A percentile compares a stretch with the other conserved stretches of the same genome.
Evolutionary conservation across 192 early-diverging fungal species (phyloP).

Genomic region (Coemansia sp.): DNA sequence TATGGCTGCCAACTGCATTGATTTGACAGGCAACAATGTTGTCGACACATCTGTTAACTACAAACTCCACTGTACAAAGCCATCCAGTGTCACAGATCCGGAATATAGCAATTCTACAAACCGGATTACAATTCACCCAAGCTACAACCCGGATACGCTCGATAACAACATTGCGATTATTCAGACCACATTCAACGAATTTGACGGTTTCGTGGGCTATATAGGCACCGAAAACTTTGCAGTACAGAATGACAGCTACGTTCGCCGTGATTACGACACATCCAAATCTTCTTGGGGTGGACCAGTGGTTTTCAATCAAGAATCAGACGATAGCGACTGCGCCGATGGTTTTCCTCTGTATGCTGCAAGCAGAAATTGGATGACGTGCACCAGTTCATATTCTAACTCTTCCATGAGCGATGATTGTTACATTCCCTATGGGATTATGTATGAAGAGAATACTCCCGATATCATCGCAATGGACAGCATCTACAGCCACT

Average conservation of each 20-base stretch:
- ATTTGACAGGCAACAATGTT: conserved; percentile 13
- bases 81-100: neutral
- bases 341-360: neutral
- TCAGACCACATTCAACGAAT: neutral
- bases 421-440: conserved; percentile 17
- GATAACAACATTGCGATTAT: neutral
- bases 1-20: conserved; percentile 37
- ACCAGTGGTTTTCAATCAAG: neutral
- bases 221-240: neutral
- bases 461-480: neutral
- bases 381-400: neutral
- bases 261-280: neutral
- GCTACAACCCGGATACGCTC: neutral
- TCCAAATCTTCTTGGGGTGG: neutral
- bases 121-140: conserved; percentile 5
- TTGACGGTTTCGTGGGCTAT: neutral
- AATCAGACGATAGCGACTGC: neutral
- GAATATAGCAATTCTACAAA: neutral
- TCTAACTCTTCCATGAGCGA: neutral
- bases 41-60: conserved; percentile 16
- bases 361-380: neutral
- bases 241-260: neutral
- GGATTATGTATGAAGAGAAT: conserved; percentile 7
- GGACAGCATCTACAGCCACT: conserved; percentile 18
- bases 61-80: neutral